Conservation (phyloP, 169 alveolate species). For the Cryptosporidium parvum region DNA sequence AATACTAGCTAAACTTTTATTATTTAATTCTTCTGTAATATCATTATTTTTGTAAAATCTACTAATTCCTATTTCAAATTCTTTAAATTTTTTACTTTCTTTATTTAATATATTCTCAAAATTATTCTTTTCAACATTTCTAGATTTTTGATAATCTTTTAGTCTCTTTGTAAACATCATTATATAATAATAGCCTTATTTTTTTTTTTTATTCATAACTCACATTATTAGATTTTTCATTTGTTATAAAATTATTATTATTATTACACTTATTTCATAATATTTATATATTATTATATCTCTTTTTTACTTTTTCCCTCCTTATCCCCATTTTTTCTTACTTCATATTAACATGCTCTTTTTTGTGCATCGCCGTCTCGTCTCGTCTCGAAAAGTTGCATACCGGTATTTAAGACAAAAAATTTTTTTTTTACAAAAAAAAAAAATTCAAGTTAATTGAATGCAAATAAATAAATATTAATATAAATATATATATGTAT, state of each 20-base stretch:
- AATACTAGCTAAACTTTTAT: neutral
- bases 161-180: slow-evolving; percentile 35
- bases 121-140: neutral
- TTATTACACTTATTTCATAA: neutral
- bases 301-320: neutral
- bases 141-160: slow-evolving; percentile 15
- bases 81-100: neutral
- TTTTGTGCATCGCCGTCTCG: slow-evolving; percentile 33
- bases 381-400: slow-evolving; percentile 49
- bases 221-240: neutral
- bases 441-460: neutral
- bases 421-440: neutral
- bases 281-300: neutral
- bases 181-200: neutral
- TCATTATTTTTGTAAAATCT: neutral
- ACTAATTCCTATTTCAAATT: neutral
- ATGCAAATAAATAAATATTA: neutral
- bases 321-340: neutral
- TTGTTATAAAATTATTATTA: too few species aligned
- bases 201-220: neutral
- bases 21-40: too few species aligned
- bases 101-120: neutral
- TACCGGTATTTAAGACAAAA: slow-evolving; percentile 40
- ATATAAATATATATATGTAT: neutral
- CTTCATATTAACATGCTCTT: slow-evolving; percentile 29